Evolutionary conservation across 2,329 filamentous ascomycete species (phyloP), one percentile per base, ranked within the genome.

Genomic region (Phialophora expanda): DNA sequence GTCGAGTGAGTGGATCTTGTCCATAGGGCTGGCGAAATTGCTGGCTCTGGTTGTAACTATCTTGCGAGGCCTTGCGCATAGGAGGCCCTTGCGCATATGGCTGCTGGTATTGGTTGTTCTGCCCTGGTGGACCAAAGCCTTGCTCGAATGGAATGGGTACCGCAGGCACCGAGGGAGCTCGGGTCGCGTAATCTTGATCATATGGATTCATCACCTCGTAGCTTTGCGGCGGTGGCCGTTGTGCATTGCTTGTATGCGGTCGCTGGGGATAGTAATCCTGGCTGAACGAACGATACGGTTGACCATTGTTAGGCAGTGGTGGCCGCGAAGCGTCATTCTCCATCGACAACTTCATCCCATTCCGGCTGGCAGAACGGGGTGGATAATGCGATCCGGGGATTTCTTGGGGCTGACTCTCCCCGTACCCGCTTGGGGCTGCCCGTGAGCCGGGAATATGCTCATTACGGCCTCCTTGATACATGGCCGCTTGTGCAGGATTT

Each of bases 341-440:
- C 53, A 57, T 28, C 4, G 55, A 26, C 20, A 56, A 57, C n/a
- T 69, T 67, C 8, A 67, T 67, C 8, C 62, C 65, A 53, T 66
- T 67, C 34, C 71, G 65, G 62, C 70, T 71, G 22, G 64, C 70
- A 28, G 56, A 38, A 58, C 71, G 66, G 30, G 71, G 70, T 56
- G 70, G 71, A 64, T 54, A 70, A 44, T 70, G 68, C 22, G 64
- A 61, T 32, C n/a, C 30, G 17, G 64, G 30, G 34, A 48, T 11
- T 50, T 64, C 64, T 46, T 62, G 66, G 2, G 50, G 34, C 41
- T 60, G 60, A 17, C n/a, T 38, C 14, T 51, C 57, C 22, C 56
- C 65, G 48, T 64, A 67, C 30, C 56, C 64, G 34, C 30, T 50
- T 6, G 59, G 28, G 4, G 41, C 50, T 26, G 14, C 50, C 53